Base-by-base conservation (phyloP, 441 rosid species). In the Populus trichocarpa region DNA sequence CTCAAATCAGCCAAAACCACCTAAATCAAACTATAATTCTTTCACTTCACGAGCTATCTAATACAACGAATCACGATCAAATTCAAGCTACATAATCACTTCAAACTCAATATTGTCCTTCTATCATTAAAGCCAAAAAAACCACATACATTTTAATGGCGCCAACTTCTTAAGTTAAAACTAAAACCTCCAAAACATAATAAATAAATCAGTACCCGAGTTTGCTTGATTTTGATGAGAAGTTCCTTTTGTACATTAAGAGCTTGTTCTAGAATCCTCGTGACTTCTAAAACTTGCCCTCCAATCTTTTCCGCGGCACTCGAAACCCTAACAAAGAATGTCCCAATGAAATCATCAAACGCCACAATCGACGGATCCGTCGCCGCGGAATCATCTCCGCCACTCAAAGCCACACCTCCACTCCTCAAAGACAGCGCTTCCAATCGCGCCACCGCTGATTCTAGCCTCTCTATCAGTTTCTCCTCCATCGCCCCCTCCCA, bases 301-400 rank as follows among this genome's bases (percentile, higher is more conserved):
- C 99, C 98, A 82, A 96, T 93, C 85, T 89, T 92, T 90, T 88
- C 95, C 6, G 98, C 98, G 38, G 93, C 93, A 26, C 30, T 57
- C 25, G 84, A 79, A 82, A 87, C 90, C 88, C 89, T 90, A 76
- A 86, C 87, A 6, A 90, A 81, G 68, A 83, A 88, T 81, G 89
- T 85, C 71, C 83, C 79, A 75, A 86, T 87, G 76, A 93, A 79
- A 84, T 92, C 95, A 35, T 89, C 93, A 70, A 89, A 94, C 70
- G 99, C 98, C 81, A 80, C 8, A 83, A 93, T 90, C 78, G 93
- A 82, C 38, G 96, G 97, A 88, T 92, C 98, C 75, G 87, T 70
- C 57, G 85, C 69, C 71, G 83, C 67, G 30, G 35, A 11, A 26
- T 50, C 81, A 32, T 23, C 42, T 26, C 70, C 71, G 26, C 32